Evolutionary conservation across 2,329 filamentous ascomycete species (phyloP).

Genomic region (Fusarium sp.): DNA sequence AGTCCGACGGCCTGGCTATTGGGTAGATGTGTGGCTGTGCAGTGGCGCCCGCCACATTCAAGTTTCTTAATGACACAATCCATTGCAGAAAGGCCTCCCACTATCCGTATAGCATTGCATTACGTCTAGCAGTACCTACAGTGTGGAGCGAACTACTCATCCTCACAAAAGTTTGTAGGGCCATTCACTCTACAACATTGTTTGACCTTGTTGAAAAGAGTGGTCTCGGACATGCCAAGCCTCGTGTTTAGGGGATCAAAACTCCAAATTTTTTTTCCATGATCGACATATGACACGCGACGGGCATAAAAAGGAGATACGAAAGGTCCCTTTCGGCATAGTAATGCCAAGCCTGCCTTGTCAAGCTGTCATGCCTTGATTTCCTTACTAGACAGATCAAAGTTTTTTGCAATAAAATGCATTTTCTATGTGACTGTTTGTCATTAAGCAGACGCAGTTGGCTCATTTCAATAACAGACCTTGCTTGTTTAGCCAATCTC

Average conservation of each 20-base stretch:
- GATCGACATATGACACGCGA: conserved; percentile 28
- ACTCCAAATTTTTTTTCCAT: conserved; percentile 11
- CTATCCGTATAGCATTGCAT: background rate
- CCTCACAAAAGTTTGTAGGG: background rate
- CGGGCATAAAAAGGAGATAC: conserved; percentile 26
- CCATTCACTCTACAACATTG: background rate
- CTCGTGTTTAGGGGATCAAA: conserved; percentile 4
- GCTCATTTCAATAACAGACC: conserved; percentile 10
- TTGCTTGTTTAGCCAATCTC: conserved; percentile 10
- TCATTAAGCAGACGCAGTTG: conserved; percentile 39
- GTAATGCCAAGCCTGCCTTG: conserved; percentile 14
- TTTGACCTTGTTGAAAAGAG: conserved; percentile 1
- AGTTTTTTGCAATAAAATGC: background rate
- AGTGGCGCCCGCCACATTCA: conserved; percentile 2
- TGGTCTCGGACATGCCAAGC: conserved; percentile 27
- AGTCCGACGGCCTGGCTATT: background rate
- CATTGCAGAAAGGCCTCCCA: conserved; percentile 17
- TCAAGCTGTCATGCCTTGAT: conserved; percentile 1
- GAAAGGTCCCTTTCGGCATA: background rate
- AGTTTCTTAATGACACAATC: background rate
- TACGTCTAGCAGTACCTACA: background rate
- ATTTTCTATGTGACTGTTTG: conserved; percentile 11
- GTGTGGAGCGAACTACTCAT: background rate
- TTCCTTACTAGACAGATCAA: background rate
- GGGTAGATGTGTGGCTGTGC: conserved; percentile 11